Evolutionary conservation across 1,139 yeast genomes (phyloP).

Genomic region (Candida glucosophila): DNA sequence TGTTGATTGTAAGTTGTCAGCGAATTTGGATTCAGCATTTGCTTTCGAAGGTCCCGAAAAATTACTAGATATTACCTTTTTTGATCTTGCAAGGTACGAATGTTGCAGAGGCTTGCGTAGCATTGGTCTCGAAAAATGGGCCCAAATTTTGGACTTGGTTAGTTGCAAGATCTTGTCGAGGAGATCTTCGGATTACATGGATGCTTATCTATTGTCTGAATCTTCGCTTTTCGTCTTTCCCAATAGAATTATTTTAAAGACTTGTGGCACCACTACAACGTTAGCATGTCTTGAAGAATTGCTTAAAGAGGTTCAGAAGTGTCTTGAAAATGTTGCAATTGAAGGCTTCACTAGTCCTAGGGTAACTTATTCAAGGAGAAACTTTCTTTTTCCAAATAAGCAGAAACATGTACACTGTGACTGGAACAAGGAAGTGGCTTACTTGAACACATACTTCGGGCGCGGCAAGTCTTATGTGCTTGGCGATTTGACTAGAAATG

Average conservation of each 20-base stretch:
- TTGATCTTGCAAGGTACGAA: slow-evolving; percentile 22
- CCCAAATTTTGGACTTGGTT: slow-evolving; percentile 66
- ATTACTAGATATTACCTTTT: slow-evolving; percentile 84
- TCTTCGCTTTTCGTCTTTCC: slow-evolving; percentile 85
- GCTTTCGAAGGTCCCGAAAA: slow-evolving; percentile 98
- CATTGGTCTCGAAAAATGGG: slow-evolving; percentile 65
- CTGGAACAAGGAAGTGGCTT: slow-evolving; percentile 75
- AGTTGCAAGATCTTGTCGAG: slow-evolving; percentile 84
- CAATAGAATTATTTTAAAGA: slow-evolving; percentile 78
- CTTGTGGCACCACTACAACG: slow-evolving; percentile 95
- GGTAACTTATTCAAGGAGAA: slow-evolving; percentile 82
- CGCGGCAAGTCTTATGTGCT: slow-evolving; percentile 68
- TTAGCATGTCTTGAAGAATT: slow-evolving; percentile 66
- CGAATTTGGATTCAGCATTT: slow-evolving; percentile 72
- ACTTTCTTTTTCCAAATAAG: slow-evolving; percentile 85
- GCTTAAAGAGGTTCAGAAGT: slow-evolving; percentile 38
- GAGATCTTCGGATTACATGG: slow-evolving; percentile 57
- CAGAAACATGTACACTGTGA: slow-evolving; percentile 76
- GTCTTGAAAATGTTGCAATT: slow-evolving; percentile 11
- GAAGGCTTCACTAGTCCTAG: slow-evolving; percentile 34
- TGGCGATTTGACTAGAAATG: slow-evolving; percentile 65
- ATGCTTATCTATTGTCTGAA: slow-evolving; percentile 83
- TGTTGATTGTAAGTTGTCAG: slow-evolving; percentile 73
- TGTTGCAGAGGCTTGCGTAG: slow-evolving; percentile 43
- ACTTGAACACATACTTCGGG: slow-evolving; percentile 55